Base-by-base conservation (phyloP, 768 basidiomycete genomes). In the Lactarius hatsudake region DNA sequence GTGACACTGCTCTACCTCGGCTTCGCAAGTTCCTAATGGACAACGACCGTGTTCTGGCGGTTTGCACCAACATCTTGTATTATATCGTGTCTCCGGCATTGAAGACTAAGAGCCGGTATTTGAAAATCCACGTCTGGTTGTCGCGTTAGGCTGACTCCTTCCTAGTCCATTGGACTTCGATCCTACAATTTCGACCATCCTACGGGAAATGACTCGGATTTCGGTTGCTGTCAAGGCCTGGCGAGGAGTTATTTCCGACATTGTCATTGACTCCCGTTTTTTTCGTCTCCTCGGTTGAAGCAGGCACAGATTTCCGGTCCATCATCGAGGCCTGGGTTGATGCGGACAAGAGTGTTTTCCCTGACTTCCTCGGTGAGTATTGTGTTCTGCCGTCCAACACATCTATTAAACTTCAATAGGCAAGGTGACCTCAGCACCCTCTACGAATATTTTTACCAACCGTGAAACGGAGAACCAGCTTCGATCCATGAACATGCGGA, bases 391-490 rank as follows among this genome's bases (percentile, higher is more conserved):
- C 30, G 3, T 53, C 57, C 26, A 32, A 12, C 5, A 30, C 74
- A 74, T 32, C 72, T 74, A 15, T 66, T 79, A 20, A 74, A 30
- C 71, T 78, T 56, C 18, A 56, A 40, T 72, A 83, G 96, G 87
- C 75, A 86, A 85, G 79, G 86, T 96, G 61, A 87, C 91, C 1
- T 87, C 91, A 2, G 86, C 88, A 0, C 90, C 97, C 1, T 96
- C 96, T 0, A 89, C 94, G 23, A 98, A 97, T 73, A 97, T 99
- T 63, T 99, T 99, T 77, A 90, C 94, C 36, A 98, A 94, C 73
- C 82, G 91, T 56, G 97, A 98, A 75, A 92, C 94, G 63, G 97
- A 99, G 78, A 96, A 91, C 85, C 79, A 94, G 0, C 79, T 90
- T 32, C 86, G 94, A 30, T 94, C 94, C 3, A 79, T 95, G 61